Conservation (phyloP, 1,284 basidiomycete genomes). For the Microbotryum lychnidis-dioicae region DNA sequence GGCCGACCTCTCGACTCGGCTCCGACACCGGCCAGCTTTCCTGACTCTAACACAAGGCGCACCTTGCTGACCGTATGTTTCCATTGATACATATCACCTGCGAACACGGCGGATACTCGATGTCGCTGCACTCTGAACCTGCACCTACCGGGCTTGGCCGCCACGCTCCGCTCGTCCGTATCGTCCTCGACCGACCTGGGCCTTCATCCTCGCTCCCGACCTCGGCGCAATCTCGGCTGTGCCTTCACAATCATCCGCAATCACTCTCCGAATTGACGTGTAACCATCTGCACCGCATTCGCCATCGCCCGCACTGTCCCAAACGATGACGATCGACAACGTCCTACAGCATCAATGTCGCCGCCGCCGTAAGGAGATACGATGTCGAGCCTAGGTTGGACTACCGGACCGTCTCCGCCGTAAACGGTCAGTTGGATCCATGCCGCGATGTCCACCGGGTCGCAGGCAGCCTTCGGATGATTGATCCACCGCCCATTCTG, state of each 20-base stretch:
- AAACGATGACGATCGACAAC: background rate
- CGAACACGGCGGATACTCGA: background rate
- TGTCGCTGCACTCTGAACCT: background rate
- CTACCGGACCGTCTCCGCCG: slow-evolving; percentile 42
- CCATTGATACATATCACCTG: background rate
- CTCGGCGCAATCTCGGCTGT: background rate
- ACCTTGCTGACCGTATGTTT: too few species aligned
- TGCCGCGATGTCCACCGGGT: background rate
- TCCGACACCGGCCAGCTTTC: too few species aligned
- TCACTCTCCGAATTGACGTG: background rate
- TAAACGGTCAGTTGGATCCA: slow-evolving; percentile 42
- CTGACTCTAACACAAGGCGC: too few species aligned
- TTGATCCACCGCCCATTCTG: background rate
- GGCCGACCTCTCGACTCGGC: too few species aligned
- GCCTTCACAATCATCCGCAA: background rate
- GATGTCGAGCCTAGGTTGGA: slow-evolving; percentile 69
- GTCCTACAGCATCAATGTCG: slow-evolving; percentile 31
- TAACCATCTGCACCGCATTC: too few species aligned
- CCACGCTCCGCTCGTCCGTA: too few species aligned
- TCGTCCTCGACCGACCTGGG: background rate
- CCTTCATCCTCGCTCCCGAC: background rate
- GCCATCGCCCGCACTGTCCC: too few species aligned
- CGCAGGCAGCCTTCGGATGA: background rate
- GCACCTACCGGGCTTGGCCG: too few species aligned
- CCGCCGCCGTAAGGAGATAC: slow-evolving; percentile 47